These are phyloP conservation scores for Eudorina sp. DNA, from an alignment of 139 green algal species.

Conservation along the genomic window DNA sequence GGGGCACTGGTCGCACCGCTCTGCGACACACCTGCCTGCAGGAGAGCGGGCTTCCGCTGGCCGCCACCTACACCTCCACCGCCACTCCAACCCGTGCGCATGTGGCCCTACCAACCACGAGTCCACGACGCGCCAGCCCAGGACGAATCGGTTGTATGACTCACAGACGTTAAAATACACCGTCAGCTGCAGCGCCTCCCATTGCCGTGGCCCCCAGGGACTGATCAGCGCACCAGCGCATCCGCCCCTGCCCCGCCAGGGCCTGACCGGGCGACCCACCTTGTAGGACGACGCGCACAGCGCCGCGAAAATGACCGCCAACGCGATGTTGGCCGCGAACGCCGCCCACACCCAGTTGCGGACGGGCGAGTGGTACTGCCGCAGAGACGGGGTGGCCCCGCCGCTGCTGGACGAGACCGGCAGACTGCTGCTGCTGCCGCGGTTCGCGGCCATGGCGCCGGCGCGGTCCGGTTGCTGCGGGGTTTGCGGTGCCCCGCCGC, in stretches of 20 bases:
- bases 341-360: conserved; percentile 26
- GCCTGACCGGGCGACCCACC: neutral
- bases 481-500: neutral
- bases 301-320: conserved; percentile 7
- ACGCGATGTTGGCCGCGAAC: neutral
- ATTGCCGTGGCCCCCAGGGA: too few species aligned
- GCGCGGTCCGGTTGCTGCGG: neutral
- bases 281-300: conserved; percentile 37
- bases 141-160: too few species aligned
- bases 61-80: too few species aligned
- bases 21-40: too few species aligned
- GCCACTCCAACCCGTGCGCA: too few species aligned
- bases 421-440: neutral
- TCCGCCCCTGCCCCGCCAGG: neutral
- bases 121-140: too few species aligned
- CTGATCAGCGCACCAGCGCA: too few species aligned
- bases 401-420: conserved; percentile 18
- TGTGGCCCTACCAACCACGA: too few species aligned
- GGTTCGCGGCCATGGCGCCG: neutral
- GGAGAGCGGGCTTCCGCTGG: too few species aligned
- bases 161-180: too few species aligned
- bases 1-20: too few species aligned
- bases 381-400: neutral
- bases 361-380: conserved; percentile 31
- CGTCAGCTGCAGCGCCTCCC: too few species aligned